Base-by-base conservation (phyloP, 129 eudicot species). In the Dittrichia graveolens region DNA sequence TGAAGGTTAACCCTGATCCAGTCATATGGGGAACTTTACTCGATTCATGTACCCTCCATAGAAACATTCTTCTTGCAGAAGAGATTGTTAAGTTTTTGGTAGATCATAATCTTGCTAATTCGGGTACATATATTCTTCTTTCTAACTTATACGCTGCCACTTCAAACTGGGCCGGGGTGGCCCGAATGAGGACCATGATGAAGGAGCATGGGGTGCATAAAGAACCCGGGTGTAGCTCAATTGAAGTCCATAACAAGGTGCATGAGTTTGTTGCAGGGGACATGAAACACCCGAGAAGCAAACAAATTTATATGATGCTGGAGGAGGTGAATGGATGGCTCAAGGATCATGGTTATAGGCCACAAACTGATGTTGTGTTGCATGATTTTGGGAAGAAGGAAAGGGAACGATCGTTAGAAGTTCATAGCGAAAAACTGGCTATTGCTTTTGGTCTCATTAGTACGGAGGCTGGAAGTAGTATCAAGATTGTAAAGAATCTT, bases 191-290 rank as follows among this genome's bases (percentile, higher is more conserved):
- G 80, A 37, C 80, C 7, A 74, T 78, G 85, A 80, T 93, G 98
- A 93, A 82, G 70, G 83, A 64, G 52, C 78, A 52, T 3, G 86
- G 87, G 7, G 82, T 89, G 31, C 80, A 71, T 15, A 93, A 89
- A 73, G 98, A 89, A 57, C 90, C 98, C 2, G 95, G 98, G 31
- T 89, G 96, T 55, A 89, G 90, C 77, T 89, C 87, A 3, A 93
- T 93, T 79, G 92, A 89, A 81, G 86, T 93, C 53, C 59, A 87
- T 75, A 82, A 87, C 69, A 83, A 72, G 74, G 82, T 89, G 38
- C 92, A 93, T 7, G 98, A 89, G 78, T 93, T 89, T 67, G 76
- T 89, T 24, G 91, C 92, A 1, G 97, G 97, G 5, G 97, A 91
- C 67, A 10, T 68, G 66, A 89, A 81, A 47, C 98, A 92, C 76